Conservation (phyloP, 352 stramenopile genomes). For the Peronospora farinosa region DNA sequence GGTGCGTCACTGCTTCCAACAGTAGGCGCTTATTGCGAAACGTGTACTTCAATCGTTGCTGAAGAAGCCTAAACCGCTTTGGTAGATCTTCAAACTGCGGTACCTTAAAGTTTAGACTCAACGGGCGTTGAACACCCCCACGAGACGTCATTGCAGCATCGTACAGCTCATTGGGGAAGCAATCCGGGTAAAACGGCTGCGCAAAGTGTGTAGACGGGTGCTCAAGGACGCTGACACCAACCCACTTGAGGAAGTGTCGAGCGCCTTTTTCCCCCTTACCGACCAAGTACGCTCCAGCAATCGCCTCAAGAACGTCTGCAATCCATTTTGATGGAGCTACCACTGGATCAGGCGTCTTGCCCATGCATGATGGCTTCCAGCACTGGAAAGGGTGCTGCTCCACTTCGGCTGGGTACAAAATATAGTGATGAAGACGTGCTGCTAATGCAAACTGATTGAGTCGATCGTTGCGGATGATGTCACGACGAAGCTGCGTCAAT, state of each 20-base stretch:
- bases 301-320: conserved; percentile 76
- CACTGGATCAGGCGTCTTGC: conserved; percentile 61
- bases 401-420: conserved; percentile 68
- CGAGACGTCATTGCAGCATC: conserved; percentile 25
- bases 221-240: conserved; percentile 57
- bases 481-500: conserved; percentile 63
- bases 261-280: conserved; percentile 63
- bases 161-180: conserved; percentile 57
- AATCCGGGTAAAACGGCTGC: conserved; percentile 58
- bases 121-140: conserved; percentile 15
- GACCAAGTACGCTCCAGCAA: conserved; percentile 74
- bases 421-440: conserved; percentile 63
- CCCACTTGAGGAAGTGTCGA: conserved; percentile 71
- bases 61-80: conserved; percentile 46
- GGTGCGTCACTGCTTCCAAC: conserved; percentile 73
- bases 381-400: conserved; percentile 79
- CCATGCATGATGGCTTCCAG: conserved; percentile 87
- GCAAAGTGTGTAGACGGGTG: conserved; percentile 36
- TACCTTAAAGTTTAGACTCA: conserved; percentile 50
- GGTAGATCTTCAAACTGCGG: conserved; percentile 53
- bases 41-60: conserved; percentile 77
- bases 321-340: conserved; percentile 81
- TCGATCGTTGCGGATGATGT: conserved; percentile 84
- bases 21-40: conserved; percentile 74
- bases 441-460: conserved; percentile 67